Evolutionary conservation across 148 eudicot species (phyloP), one percentile per base, ranked within the genome.

Genomic region (Simmondsia chinensis): DNA sequence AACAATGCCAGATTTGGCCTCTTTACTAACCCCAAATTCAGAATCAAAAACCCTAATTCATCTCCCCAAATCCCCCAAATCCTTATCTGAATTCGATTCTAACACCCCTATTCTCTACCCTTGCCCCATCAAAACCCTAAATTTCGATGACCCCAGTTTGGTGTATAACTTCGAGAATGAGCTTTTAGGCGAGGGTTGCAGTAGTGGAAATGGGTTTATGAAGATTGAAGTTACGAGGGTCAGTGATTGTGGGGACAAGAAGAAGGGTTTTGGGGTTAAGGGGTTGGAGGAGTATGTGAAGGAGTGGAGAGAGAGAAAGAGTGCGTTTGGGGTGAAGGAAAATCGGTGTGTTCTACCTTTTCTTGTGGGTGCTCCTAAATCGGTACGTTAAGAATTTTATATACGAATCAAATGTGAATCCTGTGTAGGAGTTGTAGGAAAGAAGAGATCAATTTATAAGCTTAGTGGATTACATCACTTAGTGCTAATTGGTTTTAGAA

Each of bases 301-400:
- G 37, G 72, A 35, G 19, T 74, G 79, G 82, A 69, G 26, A 6
- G 59, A 39, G 24, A 57, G 48, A 57, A 77, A 48, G 51, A 49
- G 69, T 32, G 56, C 47, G 28, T 47, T 48, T 7, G 79, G 82
- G 10, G 62, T 60, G 25, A 50, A 73, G 5, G 54, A 64, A 18
- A 50, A 56, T 57, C 61, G 63, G 19, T 66, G 86, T 21, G 43
- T 57, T 42, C 47, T 78, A 26, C 77, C 80, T 0, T 79, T 82
- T 15, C 75, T 75, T 5, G 50, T 26, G 11, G 67, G 76, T 27
- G 70, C 75, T 2, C 74, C 72, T 0, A 65, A 55, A 40, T 39
- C 67, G 93, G 93, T 82, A 82, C 36, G 23, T 17, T 17, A 8
- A 0, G 19, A 20, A 11, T 24, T 55, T 2, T 20, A 15, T 43